A percentile compares a stretch with the other conserved stretches of the same genome.
Evolutionary conservation across 495 filamentous ascomycete genomes (phyloP).

Genomic region (Penicillium steckii): DNA sequence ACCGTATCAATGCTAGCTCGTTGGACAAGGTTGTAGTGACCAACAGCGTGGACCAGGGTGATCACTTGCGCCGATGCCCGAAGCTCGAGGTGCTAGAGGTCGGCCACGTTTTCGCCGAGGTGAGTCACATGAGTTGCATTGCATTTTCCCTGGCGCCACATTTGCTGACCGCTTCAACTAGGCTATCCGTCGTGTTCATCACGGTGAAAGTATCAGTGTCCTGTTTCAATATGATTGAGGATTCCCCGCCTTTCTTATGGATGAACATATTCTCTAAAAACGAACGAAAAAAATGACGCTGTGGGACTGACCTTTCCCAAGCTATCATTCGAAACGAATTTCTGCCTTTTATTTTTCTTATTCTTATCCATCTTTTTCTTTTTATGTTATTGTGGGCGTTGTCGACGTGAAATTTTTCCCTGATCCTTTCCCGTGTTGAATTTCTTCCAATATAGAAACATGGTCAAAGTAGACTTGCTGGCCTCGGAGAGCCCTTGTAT

Average conservation of each 20-base stretch:
- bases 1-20: slow-evolving; percentile 85
- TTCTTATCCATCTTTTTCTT: slow-evolving; percentile 1
- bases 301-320: slow-evolving; percentile 1
- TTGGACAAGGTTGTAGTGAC: slow-evolving; percentile 92
- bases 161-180: slow-evolving; percentile 31
- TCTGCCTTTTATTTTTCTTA: slow-evolving; percentile 6
- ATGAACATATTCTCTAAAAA: slow-evolving; percentile 1
- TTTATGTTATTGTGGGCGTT: too few species aligned
- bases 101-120: slow-evolving; percentile 90
- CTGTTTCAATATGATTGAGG: slow-evolving; percentile 89
- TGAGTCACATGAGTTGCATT: slow-evolving; percentile 30
- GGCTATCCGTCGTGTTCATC: slow-evolving; percentile 94
- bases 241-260: neutral
- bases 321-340: slow-evolving; percentile 1
- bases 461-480: slow-evolving; percentile 20
- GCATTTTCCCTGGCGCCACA: slow-evolving; percentile 4
- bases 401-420: too few species aligned
- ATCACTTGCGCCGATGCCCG: slow-evolving; percentile 68
- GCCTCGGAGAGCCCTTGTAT: slow-evolving; percentile 6
- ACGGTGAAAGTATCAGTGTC: slow-evolving; percentile 96
- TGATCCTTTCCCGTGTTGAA: too few species aligned
- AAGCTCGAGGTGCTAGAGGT: slow-evolving; percentile 94
- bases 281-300: neutral
- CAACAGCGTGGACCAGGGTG: slow-evolving; percentile 89
- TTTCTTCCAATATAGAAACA: slow-evolving; percentile 20